Evolutionary conservation across 495 filamentous ascomycete species (phyloP).

Genomic region (Penicillium crystallinum): DNA sequence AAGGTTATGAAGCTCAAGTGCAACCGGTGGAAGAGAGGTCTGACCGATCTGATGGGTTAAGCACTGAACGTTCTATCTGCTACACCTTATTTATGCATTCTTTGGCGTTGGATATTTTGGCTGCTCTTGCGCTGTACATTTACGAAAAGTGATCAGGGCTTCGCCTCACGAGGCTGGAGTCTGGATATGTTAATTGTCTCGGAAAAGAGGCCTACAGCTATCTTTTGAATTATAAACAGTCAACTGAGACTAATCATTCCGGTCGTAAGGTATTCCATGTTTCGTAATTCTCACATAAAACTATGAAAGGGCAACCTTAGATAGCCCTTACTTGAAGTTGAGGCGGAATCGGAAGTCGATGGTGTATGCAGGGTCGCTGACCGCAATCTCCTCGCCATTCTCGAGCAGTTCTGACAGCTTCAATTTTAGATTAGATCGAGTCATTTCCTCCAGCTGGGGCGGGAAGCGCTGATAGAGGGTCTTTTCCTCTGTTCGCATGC

Average conservation of each 20-base stretch:
- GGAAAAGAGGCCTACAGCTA: slow-evolving; percentile 2
- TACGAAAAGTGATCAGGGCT: slow-evolving; percentile 38
- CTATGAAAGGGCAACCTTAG: background rate
- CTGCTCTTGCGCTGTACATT: slow-evolving; percentile 37
- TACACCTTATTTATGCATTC: slow-evolving; percentile 37
- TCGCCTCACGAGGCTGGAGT: slow-evolving; percentile 35
- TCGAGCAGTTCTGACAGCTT: slow-evolving; percentile 61
- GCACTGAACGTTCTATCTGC: slow-evolving; percentile 8
- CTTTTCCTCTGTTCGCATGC: slow-evolving; percentile 70
- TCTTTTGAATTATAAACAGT: slow-evolving; percentile 20
- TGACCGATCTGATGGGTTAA: slow-evolving; percentile 52
- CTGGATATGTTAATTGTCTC: slow-evolving; percentile 26
- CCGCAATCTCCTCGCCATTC: slow-evolving; percentile 68
- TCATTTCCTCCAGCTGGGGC: slow-evolving; percentile 72
- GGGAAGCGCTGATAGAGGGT: slow-evolving; percentile 89
- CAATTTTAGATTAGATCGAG: slow-evolving; percentile 72
- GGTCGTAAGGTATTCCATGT: slow-evolving; percentile 8
- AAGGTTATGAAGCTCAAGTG: slow-evolving; percentile 79
- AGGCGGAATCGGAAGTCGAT: slow-evolving; percentile 68
- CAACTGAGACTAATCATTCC: slow-evolving; percentile 22
- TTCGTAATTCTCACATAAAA: background rate
- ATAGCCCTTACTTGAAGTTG: slow-evolving; percentile 29
- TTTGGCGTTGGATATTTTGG: slow-evolving; percentile 40
- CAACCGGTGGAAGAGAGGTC: slow-evolving; percentile 54
- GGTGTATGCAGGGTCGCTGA: slow-evolving; percentile 77